Base-by-base conservation (phyloP, 176 grass and related monocot species). In the Ampelocalamus luodianensis region DNA sequence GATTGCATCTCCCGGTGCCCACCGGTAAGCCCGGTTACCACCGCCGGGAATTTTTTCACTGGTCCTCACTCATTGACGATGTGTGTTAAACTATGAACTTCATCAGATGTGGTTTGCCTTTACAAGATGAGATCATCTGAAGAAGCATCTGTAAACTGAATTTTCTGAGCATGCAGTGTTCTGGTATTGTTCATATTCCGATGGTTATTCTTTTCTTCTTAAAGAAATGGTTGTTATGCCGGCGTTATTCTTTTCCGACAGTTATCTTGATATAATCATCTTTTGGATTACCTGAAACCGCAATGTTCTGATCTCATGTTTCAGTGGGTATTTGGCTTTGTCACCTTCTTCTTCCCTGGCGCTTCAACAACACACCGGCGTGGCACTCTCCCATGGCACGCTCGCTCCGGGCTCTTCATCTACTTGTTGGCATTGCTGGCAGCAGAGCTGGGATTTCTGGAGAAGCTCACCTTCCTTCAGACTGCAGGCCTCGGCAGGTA, bases 401-500 rank as follows among this genome's bases (percentile, higher is more conserved):
- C 69, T 5, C 64, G 86, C 23, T 77, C 81, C 0, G 93, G 93
- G 7, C 73, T 95, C 58, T 37, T 92, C 10, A 38, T 90, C 72
- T 98, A 90, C 60, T 2, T 90, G 24, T 74, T 92, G 26, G 80
- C 81, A 0, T 12, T 98, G 3, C 83, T 84, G 0, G 91, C 42
- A 0, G 89, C 88, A 1, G 87, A 94, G 69, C 78, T 98, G 40
- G 96, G 96, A 16, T 94, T 98, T 59, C 70, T 94, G 56, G 96
- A 95, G 88, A 98, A 98, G 88, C 88, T 98, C 67, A 96, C 96
- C 58, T 98, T 98, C 83, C 92, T 95, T 32, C 71, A 92, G 85
- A 9, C 34, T 0, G 32, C 17, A 0, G 58, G 58, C 22, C 38
- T 98, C 2, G 67, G 44, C 70, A 90, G 26, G 86, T 90, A 87